These are phyloP conservation scores for Lathyrus oleraceus DNA, from an alignment of 306 rosid species.

Conservation along the genomic window DNA sequence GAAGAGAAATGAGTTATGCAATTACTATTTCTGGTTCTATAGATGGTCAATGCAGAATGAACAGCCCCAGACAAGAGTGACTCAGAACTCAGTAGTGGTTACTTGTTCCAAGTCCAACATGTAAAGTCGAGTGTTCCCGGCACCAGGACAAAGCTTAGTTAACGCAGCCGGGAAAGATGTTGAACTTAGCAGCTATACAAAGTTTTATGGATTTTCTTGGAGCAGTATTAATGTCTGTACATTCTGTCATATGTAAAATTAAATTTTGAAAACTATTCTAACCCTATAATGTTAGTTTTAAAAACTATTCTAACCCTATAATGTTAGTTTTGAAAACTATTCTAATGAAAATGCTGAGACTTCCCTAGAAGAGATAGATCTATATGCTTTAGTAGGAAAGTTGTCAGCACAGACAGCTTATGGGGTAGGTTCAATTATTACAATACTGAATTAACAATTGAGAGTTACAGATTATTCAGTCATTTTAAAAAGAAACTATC, in stretches of 20 bases:
- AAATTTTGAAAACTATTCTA: conserved; percentile 22
- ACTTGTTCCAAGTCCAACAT: background rate
- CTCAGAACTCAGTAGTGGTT: conserved; percentile 11
- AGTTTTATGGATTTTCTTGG: background rate
- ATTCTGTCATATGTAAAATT: conserved; percentile 9
- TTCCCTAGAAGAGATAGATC: background rate
- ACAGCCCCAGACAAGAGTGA: background rate
- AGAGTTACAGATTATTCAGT: background rate
- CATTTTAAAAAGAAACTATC: conserved; percentile 1
- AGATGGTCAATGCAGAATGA: conserved; percentile 1
- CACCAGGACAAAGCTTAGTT: background rate
- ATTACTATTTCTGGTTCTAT: conserved; percentile 9
- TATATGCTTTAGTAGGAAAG: background rate
- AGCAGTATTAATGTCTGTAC: conserved; percentile 24
- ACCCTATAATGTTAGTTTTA: background rate
- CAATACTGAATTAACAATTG: background rate
- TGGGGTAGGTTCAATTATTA: background rate
- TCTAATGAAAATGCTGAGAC: background rate
- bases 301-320: background rate
- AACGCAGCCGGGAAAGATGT: background rate
- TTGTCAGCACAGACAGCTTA: background rate
- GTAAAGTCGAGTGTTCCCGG: background rate
- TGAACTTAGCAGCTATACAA: conserved; percentile 2
- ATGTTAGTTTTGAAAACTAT: conserved; percentile 12
- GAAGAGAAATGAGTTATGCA: conserved; percentile 66